phyloP scores from a whole-genome alignment of 2,329 filamentous ascomycete genomes.

The Aspergillus terreus region DNA sequence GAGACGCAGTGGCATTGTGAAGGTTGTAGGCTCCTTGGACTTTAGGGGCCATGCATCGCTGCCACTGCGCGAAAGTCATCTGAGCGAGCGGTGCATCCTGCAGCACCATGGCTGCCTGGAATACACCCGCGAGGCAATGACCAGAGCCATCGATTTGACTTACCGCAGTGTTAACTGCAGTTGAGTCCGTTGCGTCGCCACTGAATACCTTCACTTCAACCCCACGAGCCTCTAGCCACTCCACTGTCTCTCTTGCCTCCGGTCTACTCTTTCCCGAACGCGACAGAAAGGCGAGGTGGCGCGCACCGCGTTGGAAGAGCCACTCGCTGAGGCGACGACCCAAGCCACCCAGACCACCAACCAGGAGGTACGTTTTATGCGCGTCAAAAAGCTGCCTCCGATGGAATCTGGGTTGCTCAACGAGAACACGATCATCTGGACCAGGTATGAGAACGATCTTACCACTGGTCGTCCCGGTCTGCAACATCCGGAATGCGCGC shows the following conservation, averaged over 20 bases:
- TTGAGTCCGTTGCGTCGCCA: background rate
- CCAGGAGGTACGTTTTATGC: slow-evolving; percentile 3
- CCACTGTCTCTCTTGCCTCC: background rate
- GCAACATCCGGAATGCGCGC: background rate
- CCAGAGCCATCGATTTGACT: background rate
- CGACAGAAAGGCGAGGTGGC: slow-evolving; percentile 2
- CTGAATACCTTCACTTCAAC: background rate
- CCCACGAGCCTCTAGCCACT: background rate
- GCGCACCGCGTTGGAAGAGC: background rate
- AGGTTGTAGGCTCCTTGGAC: slow-evolving; percentile 1
- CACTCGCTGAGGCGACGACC: slow-evolving; percentile 1
- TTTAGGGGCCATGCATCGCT: background rate
- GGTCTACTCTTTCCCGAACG: background rate
- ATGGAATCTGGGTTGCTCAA: background rate
- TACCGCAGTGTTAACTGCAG: background rate
- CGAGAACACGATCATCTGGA: background rate
- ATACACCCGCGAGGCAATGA: background rate
- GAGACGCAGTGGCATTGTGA: background rate
- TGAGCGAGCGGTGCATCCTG: background rate
- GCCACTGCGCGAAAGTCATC: slow-evolving; percentile 4
- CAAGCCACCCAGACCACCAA: slow-evolving; percentile 7
- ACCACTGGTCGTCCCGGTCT: background rate
- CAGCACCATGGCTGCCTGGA: slow-evolving; percentile 4
- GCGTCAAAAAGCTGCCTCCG: background rate
- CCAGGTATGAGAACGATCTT: background rate